Percentiles rank a stretch among this genome's conserved stretches.
These are phyloP conservation scores for Cladobotryum protrusum DNA, from an alignment of 2,329 filamentous ascomycete genomes.

Conservation along the genomic window DNA sequence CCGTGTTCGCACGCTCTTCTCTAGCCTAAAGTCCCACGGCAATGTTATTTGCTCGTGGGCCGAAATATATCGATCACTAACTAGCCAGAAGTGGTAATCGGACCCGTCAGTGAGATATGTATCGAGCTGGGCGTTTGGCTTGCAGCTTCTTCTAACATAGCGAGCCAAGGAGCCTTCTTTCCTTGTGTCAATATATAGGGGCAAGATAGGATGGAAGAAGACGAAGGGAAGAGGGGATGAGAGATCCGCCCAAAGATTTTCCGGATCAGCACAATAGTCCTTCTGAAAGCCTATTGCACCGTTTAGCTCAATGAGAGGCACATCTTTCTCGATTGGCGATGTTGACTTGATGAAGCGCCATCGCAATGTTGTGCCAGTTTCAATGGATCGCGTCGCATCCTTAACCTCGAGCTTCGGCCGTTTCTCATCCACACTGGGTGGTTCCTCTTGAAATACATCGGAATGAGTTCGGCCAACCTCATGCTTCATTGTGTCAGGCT, in stretches of 20 bases:
- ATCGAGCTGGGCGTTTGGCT: conserved; percentile 80
- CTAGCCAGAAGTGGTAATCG: conserved; percentile 88
- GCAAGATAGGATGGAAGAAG: conserved; percentile 81
- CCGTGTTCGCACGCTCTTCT: conserved; percentile 46
- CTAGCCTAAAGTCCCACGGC: conserved; percentile 62
- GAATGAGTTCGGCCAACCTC: conserved; percentile 59
- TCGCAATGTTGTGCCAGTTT: conserved; percentile 42
- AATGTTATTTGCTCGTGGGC: conserved; percentile 58
- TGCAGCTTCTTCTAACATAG: conserved; percentile 88
- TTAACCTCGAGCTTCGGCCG: conserved; percentile 43
- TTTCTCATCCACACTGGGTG: conserved; percentile 36
- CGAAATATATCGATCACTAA: conserved; percentile 71
- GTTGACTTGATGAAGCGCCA: conserved; percentile 61
- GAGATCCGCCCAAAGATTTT: conserved; percentile 63
- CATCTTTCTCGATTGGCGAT: conserved; percentile 48
- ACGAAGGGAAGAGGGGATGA: conserved; percentile 65
- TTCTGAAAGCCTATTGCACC: conserved; percentile 69
- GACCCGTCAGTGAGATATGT: conserved; percentile 73
- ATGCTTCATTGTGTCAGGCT: conserved; percentile 60
- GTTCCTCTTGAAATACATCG: conserved; percentile 62
- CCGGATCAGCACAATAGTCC: conserved; percentile 60
- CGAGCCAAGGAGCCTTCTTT: conserved; percentile 79
- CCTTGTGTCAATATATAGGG: conserved; percentile 88
- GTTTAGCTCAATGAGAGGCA: conserved; percentile 65
- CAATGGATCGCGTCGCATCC: conserved; percentile 34